Conservation (phyloP, 2,329 filamentous ascomycete species). For the Stromatinia cepivora region DNA sequence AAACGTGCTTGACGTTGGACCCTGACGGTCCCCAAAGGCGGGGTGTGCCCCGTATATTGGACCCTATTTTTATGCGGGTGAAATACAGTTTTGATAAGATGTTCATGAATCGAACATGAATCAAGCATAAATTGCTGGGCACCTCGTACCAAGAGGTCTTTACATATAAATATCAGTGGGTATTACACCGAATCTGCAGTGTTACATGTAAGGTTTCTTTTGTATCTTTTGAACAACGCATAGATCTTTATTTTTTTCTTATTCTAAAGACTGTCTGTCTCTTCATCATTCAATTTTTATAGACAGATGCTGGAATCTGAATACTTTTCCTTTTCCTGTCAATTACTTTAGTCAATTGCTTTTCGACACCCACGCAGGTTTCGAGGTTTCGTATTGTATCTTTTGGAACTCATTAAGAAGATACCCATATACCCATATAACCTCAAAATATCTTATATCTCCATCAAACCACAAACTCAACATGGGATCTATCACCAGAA, state of each 20-base stretch:
- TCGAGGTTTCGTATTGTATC: neutral
- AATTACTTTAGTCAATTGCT: neutral
- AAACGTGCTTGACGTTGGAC: conserved; percentile 5
- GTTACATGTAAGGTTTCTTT: neutral
- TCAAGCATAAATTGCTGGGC: neutral
- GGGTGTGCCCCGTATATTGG: neutral
- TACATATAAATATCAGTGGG: neutral
- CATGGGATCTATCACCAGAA: conserved; percentile 11
- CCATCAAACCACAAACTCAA: neutral
- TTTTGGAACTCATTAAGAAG: neutral
- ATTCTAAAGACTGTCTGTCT: neutral
- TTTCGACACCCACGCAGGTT: neutral
- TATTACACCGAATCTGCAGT: neutral
- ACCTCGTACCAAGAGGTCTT: neutral
- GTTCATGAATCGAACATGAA: neutral
- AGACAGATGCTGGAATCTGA: neutral
- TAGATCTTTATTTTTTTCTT: neutral
- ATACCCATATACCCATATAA: neutral
- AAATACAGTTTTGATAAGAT: neutral
- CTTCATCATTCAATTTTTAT: neutral
- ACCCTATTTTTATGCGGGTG: conserved; percentile 2
- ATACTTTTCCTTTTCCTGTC: neutral
- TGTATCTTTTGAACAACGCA: conserved; percentile 9
- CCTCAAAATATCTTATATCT: neutral
- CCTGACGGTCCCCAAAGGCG: neutral